Evolutionary conservation across 495 filamentous ascomycete genomes (phyloP).

Genomic region (Trichodelitschia bisporula): DNA sequence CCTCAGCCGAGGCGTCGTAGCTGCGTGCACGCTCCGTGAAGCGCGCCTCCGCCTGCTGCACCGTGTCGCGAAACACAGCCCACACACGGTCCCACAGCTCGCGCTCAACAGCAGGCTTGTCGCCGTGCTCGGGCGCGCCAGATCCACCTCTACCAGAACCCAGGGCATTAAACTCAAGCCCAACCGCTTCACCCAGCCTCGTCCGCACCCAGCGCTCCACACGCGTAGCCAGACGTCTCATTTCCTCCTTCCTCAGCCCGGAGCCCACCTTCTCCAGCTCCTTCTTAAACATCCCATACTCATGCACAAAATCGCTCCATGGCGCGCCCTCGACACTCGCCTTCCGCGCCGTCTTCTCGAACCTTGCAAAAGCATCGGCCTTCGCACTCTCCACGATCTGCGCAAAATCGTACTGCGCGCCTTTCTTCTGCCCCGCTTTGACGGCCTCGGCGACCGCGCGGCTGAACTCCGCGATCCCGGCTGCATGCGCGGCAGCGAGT

Average conservation of each 20-base stretch:
- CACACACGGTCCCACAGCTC: conserved; percentile 94
- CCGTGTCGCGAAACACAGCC: conserved; percentile 63
- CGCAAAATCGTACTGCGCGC: conserved; percentile 73
- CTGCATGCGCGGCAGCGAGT: conserved; percentile 66
- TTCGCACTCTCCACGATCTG: conserved; percentile 77
- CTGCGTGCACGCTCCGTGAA: conserved; percentile 74
- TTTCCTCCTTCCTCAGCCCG: conserved; percentile 71
- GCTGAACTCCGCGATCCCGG: conserved; percentile 65
- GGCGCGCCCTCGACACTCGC: conserved; percentile 49
- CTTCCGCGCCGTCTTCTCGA: conserved; percentile 49
- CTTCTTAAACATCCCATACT: conserved; percentile 37
- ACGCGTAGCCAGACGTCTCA: conserved; percentile 71
- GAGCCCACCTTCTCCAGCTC: conserved; percentile 71
- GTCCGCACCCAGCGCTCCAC: conserved; percentile 84
- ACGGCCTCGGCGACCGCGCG: conserved; percentile 65
- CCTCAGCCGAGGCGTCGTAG: conserved; percentile 77
- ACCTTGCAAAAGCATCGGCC: conserved; percentile 42
- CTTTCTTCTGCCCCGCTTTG: conserved; percentile 77
- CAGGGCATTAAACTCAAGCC: conserved; percentile 83
- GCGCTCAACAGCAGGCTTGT: conserved; percentile 46
- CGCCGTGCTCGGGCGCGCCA: conserved; percentile 53
- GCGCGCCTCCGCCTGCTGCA: conserved; percentile 57
- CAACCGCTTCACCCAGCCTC: conserved; percentile 64
- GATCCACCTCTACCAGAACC: conserved; percentile 62
- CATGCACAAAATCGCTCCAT: conserved; percentile 55